Conservation (phyloP, 2,329 filamentous ascomycete genomes). For the Alternaria sp. region DNA sequence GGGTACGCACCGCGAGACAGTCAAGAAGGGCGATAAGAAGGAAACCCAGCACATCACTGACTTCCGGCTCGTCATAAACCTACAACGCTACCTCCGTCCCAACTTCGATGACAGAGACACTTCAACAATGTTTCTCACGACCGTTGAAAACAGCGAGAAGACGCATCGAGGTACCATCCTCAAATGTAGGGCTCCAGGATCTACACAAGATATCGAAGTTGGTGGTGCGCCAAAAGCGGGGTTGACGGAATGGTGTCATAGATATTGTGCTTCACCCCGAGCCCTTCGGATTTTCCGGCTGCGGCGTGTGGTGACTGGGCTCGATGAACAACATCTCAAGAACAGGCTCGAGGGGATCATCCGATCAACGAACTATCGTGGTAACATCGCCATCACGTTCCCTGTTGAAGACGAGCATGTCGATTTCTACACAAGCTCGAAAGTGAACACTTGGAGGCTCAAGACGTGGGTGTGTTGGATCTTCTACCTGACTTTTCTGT, state of each 20-base stretch:
- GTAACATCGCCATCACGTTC: constrained; percentile 66
- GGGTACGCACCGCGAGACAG: constrained; percentile 49
- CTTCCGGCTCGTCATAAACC: constrained; percentile 49
- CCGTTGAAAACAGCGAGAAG: constrained; percentile 67
- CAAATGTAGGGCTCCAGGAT: constrained; percentile 59
- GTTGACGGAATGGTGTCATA: constrained; percentile 71
- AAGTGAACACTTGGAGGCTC: constrained; percentile 70
- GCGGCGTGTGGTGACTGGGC: constrained; percentile 61
- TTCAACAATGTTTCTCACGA: constrained; percentile 44
- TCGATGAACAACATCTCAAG: constrained; percentile 65
- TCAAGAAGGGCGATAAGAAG: constrained; percentile 46
- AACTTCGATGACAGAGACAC: constrained; percentile 29
- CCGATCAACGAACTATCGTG: constrained; percentile 72
- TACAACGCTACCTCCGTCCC: constrained; percentile 39
- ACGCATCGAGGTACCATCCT: constrained; percentile 71
- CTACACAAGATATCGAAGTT: constrained; percentile 57
- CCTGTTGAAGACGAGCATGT: constrained; percentile 65
- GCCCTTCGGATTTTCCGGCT: constrained; percentile 63
- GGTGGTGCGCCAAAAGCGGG: constrained; percentile 52
- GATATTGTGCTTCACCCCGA: constrained; percentile 67
- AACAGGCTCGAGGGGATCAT: constrained; percentile 65
- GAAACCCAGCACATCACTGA: constrained; percentile 47
- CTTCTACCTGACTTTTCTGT: constrained; percentile 72
- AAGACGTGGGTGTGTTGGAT: constrained; percentile 70
- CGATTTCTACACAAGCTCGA: constrained; percentile 70